Conservation (phyloP, 2,329 filamentous ascomycete species). For the Penicillium sp. region DNA sequence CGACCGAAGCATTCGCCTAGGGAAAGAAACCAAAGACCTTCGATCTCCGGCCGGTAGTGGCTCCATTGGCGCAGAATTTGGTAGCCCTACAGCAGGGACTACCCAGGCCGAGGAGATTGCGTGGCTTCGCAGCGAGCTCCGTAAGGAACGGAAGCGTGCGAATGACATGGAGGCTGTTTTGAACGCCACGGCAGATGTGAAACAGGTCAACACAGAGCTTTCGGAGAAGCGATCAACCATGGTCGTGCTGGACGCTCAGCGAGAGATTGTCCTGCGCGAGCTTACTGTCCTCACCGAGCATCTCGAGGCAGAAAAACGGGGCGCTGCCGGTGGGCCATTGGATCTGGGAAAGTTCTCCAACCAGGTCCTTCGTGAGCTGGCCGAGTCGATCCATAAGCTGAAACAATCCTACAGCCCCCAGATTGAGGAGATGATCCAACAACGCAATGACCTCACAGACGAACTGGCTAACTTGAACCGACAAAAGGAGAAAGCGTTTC, state of each 20-base stretch:
- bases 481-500: conserved; percentile 84
- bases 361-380: conserved; percentile 57
- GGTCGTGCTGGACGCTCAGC: conserved; percentile 86
- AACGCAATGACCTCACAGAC: conserved; percentile 75
- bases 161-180: conserved; percentile 64
- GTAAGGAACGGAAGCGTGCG: conserved; percentile 77
- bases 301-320: conserved; percentile 78
- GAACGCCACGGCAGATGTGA: conserved; percentile 56
- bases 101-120: conserved; percentile 57
- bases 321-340: conserved; percentile 68
- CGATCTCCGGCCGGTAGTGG: conserved; percentile 57
- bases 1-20: conserved; percentile 52
- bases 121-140: conserved; percentile 64
- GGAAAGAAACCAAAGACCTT: conserved; percentile 63
- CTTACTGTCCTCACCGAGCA: conserved; percentile 84
- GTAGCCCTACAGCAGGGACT: conserved; percentile 63
- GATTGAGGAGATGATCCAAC: conserved; percentile 85
- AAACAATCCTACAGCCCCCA: conserved; percentile 71
- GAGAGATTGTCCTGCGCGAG: conserved; percentile 90
- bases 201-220: conserved; percentile 78
- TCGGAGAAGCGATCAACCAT: conserved; percentile 94
- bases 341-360: conserved; percentile 67
- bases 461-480: conserved; percentile 76
- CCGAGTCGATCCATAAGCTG: conserved; percentile 57
- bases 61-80: conserved; percentile 54